A percentile compares a stretch with the other conserved stretches of the same genome.
Conservation (phyloP, 768 basidiomycete species). For the Sutorius australiensis region DNA sequence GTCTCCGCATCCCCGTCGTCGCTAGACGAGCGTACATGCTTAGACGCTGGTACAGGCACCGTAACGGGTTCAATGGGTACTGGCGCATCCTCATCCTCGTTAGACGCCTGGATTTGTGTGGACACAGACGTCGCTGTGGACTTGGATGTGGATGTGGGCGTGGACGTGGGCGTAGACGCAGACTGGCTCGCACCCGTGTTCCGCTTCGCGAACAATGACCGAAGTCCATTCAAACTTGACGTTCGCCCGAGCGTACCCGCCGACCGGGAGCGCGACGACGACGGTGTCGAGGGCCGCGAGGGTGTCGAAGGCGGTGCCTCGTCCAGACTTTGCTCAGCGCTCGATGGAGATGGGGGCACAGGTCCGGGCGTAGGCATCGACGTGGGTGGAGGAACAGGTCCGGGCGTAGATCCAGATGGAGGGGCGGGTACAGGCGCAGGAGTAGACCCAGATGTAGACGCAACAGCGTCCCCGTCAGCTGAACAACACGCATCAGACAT, state of each 20-base stretch:
- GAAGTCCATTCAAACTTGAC: conserved; percentile 17
- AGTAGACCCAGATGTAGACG: not conserved
- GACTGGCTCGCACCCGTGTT: not conserved
- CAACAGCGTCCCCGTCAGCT: not conserved
- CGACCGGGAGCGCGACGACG: not conserved
- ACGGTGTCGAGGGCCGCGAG: not conserved
- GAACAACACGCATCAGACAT: not conserved
- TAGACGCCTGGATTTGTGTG: not conserved
- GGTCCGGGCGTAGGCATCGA: not conserved
- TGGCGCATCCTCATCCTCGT: not conserved
- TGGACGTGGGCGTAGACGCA: not conserved
- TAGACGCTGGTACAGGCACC: not conserved
- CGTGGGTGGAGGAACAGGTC: not conserved
- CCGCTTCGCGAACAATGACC: conserved; percentile 15
- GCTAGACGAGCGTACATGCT: not conserved
- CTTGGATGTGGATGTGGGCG: not conserved
- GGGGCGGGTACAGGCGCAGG: not conserved
- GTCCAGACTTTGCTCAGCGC: not conserved
- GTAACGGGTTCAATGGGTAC: not conserved
- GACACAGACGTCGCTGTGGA: not conserved
- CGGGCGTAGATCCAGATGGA: not conserved
- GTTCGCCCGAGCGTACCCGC: not conserved
- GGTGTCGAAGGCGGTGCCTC: not conserved
- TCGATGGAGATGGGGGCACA: not conserved
- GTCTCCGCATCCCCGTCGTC: not conserved